Evolutionary conservation across 352 stramenopile species (phyloP).

Genomic region (Globisporangium paddicum): DNA sequence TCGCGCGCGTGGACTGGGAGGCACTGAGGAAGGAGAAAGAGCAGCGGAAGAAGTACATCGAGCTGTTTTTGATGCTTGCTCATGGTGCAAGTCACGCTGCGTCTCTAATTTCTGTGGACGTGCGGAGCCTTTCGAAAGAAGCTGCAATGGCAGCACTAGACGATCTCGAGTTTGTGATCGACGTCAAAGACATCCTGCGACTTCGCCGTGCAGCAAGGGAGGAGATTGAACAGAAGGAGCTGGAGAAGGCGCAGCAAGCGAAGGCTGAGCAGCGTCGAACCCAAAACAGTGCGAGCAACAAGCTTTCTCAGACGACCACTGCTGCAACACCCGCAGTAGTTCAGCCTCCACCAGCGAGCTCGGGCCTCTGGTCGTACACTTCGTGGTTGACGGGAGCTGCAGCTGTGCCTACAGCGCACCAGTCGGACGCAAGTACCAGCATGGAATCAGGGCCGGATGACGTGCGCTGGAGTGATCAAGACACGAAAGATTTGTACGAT

Average conservation of each 20-base stretch:
- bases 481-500: slow-evolving; percentile 74
- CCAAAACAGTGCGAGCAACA: slow-evolving; percentile 10
- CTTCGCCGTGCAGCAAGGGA: slow-evolving; percentile 50
- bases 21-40: slow-evolving; percentile 27
- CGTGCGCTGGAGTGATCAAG: slow-evolving; percentile 80
- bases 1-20: slow-evolving; percentile 70
- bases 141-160: slow-evolving; percentile 41
- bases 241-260: slow-evolving; percentile 30
- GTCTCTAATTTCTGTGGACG: slow-evolving; percentile 33
- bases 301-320: not conserved
- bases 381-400: slow-evolving; percentile 44
- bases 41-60: slow-evolving; percentile 47
- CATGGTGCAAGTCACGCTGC: slow-evolving; percentile 21
- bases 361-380: slow-evolving; percentile 66
- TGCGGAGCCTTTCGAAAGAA: slow-evolving; percentile 46
- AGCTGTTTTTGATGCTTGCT: slow-evolving; percentile 42
- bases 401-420: not conserved
- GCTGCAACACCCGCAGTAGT: slow-evolving; percentile 2
- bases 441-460: slow-evolving; percentile 22
- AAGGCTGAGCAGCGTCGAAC: slow-evolving; percentile 22
- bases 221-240: slow-evolving; percentile 25
- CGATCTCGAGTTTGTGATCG: slow-evolving; percentile 60
- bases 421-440: not conserved
- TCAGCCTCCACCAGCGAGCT: slow-evolving; percentile 28
- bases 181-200: slow-evolving; percentile 66